Conservation (phyloP, 2,329 filamentous ascomycete species). For the Fusarium domesticum region DNA sequence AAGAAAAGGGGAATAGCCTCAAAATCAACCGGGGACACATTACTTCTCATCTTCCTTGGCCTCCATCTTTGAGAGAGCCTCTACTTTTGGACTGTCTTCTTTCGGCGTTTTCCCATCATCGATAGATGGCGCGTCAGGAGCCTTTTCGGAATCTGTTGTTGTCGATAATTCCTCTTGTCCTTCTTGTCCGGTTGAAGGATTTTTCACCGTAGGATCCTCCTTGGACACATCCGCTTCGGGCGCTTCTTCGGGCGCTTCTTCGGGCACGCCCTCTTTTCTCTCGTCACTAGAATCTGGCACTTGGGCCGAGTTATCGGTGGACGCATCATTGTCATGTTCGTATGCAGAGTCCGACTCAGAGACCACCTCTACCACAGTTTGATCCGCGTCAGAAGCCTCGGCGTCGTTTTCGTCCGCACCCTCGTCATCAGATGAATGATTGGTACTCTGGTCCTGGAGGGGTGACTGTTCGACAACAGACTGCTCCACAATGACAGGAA, state of each 20-base stretch:
- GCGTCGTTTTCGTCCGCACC: conserved; percentile 7
- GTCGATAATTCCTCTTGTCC: conserved; percentile 7
- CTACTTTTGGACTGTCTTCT: background rate
- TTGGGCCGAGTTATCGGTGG: conserved; percentile 4
- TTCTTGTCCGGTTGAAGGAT: conserved; percentile 1
- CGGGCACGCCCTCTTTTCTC: conserved; percentile 21
- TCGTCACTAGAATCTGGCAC: conserved; percentile 12
- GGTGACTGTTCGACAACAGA: conserved; percentile 25
- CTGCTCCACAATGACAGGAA: conserved; percentile 42
- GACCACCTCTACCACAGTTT: conserved; percentile 24
- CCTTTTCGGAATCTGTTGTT: background rate
- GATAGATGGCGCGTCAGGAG: background rate
- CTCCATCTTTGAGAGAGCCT: background rate
- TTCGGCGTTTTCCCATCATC: conserved; percentile 14
- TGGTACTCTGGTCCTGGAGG: background rate
- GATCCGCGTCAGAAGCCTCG: conserved; percentile 22
- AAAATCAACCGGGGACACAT: background rate
- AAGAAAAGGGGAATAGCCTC: conserved; percentile 1
- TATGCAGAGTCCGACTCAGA: conserved; percentile 19
- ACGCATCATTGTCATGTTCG: conserved; percentile 7
- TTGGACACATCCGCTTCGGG: conserved; percentile 1
- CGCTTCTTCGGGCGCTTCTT: conserved; percentile 7
- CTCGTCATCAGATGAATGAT: conserved; percentile 8
- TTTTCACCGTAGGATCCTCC: background rate
- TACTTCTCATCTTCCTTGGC: background rate